Percentiles rank a stretch among this genome's conserved stretches.
phyloP scores from a whole-genome alignment of 2,329 filamentous ascomycete species.

The Dothideomycetes sp. region DNA sequence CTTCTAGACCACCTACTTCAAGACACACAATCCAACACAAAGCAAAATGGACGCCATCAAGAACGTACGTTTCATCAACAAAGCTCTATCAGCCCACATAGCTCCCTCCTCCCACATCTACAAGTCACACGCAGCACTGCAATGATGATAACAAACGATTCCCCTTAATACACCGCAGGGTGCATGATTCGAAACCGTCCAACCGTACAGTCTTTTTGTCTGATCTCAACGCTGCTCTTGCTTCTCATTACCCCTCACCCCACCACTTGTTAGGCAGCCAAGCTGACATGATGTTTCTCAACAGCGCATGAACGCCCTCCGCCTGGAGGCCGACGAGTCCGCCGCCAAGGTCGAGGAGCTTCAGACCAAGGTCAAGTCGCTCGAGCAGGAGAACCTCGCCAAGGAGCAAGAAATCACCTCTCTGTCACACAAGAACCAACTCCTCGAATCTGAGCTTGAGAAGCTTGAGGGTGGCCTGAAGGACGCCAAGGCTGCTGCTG shows the following conservation, averaged over 20 bases:
- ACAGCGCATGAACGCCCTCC: conserved; percentile 92
- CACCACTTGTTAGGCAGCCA: conserved; percentile 7
- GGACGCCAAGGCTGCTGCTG: conserved; percentile 78
- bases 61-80: conserved; percentile 26
- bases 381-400: conserved; percentile 83
- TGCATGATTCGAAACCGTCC: conserved; percentile 14
- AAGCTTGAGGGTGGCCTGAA: conserved; percentile 78
- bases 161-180: conserved; percentile 13
- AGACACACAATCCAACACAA: too few relatives aligned
- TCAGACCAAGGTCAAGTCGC: conserved; percentile 69
- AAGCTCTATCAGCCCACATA: conserved; percentile 21
- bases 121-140: too few relatives aligned
- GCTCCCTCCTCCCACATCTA: conserved; percentile 3
- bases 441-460: conserved; percentile 84
- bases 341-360: conserved; percentile 77
- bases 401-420: conserved; percentile 99
- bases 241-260: conserved; percentile 14
- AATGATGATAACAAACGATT: conserved; percentile 13
- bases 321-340: conserved; percentile 84
- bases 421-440: conserved; percentile 85
- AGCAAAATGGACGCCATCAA: conserved; percentile 36
- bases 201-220: conserved; percentile 11
- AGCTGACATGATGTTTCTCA: conserved; percentile 18
- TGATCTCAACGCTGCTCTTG: conserved; percentile 2
- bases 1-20: conserved; percentile 1